phyloP scores from a whole-genome alignment of 805 yeast genomes.

The Yamadazyma endophytica region DNA sequence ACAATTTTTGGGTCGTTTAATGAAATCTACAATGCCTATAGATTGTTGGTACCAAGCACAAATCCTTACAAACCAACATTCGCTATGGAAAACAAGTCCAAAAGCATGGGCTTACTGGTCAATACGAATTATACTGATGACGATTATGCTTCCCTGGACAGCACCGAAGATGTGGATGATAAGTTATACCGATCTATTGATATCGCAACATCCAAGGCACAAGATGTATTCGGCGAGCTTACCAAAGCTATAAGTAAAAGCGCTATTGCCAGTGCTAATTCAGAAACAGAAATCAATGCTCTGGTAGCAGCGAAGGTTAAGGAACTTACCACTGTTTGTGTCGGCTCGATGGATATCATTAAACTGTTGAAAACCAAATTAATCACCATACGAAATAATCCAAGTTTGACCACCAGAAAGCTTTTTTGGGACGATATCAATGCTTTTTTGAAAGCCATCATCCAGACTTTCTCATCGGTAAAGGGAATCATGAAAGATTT shows the following conservation, averaged over 20 bases:
- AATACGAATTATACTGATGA: conserved; percentile 15
- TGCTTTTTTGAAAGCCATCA: conserved; percentile 74
- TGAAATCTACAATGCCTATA: conserved; percentile 67
- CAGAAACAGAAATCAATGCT: conserved; percentile 19
- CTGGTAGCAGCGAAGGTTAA: conserved; percentile 60
- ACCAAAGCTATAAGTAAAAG: conserved; percentile 63
- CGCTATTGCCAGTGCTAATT: conserved; percentile 45
- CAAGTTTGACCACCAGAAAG: conserved; percentile 49
- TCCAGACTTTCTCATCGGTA: conserved; percentile 78
- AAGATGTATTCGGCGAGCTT: conserved; percentile 71
- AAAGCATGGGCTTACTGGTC: conserved; percentile 13
- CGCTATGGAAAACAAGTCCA: conserved; percentile 1
- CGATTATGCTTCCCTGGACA: conserved; percentile 2
- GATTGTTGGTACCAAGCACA: conserved; percentile 27
- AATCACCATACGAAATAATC: conserved; percentile 44
- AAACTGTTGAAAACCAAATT: conserved; percentile 57
- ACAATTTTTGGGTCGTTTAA: conserved; percentile 59
- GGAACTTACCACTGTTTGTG: conserved; percentile 74
- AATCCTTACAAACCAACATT: conserved; percentile 3
- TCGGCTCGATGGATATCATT: conserved; percentile 78
- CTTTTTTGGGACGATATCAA: conserved; percentile 84
- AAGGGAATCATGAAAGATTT: conserved; percentile 78
- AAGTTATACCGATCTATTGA: conserved; percentile 62
- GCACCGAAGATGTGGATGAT: conserved; percentile 54
- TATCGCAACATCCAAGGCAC: conserved; percentile 64